Percentiles rank a stretch among this genome's conserved stretches.
phyloP scores from a whole-genome alignment of 106 monocot genomes.

The Posidonia australis region DNA sequence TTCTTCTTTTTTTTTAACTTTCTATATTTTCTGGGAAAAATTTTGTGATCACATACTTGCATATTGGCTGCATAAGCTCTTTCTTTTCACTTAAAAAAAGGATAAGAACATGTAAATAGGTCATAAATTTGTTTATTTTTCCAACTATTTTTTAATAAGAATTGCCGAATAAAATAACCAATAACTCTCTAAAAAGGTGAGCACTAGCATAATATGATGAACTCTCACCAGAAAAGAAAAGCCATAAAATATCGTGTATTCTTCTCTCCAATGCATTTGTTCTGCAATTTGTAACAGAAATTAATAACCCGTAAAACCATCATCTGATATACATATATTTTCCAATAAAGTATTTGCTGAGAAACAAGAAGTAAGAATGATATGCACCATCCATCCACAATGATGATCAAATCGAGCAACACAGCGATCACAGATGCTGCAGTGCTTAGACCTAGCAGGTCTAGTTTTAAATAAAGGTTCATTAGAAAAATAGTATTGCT shows the following conservation, averaged over 20 bases:
- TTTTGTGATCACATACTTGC: no score
- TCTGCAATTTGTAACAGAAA: constrained; percentile 44
- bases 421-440: constrained; percentile 84
- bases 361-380: not conserved
- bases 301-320: not conserved
- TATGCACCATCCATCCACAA: constrained; percentile 91
- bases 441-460: constrained; percentile 97
- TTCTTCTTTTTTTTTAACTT: no score
- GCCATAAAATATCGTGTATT: constrained; percentile 86
- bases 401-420: constrained; percentile 96
- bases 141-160: not conserved
- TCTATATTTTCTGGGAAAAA: no score
- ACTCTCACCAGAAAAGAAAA: constrained; percentile 78
- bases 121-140: no score
- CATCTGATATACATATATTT: not conserved
- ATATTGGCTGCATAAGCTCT: no score
- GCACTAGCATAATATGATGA: not conserved
- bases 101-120: no score
- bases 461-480: constrained; percentile 30
- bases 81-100: no score
- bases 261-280: constrained; percentile 96
- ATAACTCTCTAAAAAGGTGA: not conserved
- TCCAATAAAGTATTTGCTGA: constrained; percentile 4
- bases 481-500: constrained; percentile 11
- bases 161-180: not conserved